Conservation (phyloP, 768 basidiomycete genomes). For the Tulasnella sp. region DNA sequence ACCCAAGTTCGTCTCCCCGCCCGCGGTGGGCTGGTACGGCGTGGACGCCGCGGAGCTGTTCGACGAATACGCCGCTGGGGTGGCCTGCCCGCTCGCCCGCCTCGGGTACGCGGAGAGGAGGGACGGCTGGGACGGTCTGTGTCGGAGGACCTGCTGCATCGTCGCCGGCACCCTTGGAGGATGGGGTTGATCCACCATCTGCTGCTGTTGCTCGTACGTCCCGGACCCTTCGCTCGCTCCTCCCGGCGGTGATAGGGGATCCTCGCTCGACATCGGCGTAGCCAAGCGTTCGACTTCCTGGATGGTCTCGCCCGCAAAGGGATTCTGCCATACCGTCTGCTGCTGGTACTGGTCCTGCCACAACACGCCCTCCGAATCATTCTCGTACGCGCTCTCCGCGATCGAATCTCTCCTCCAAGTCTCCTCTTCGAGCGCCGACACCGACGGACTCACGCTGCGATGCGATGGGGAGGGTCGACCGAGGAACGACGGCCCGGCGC, state of each 20-base stretch:
- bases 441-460: neutral
- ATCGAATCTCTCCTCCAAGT: neutral
- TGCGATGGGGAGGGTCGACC: neutral
- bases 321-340: neutral
- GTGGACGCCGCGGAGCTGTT: neutral
- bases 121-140: neutral
- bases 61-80: neutral
- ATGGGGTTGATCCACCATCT: neutral
- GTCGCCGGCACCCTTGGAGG: neutral
- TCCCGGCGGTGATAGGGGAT: neutral
- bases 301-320: neutral
- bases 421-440: neutral
- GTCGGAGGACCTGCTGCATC: neutral
- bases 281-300: neutral
- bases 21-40: neutral
- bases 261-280: neutral
- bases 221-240: neutral
- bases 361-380: neutral
- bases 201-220: neutral
- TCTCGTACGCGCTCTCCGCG: neutral
- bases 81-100: neutral
- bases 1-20: neutral
- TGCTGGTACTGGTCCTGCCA: neutral
- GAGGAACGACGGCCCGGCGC: neutral
- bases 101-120: neutral